phyloP scores from a whole-genome alignment of 2,329 filamentous ascomycete species.

The Dothiorella sarmentorum region DNA sequence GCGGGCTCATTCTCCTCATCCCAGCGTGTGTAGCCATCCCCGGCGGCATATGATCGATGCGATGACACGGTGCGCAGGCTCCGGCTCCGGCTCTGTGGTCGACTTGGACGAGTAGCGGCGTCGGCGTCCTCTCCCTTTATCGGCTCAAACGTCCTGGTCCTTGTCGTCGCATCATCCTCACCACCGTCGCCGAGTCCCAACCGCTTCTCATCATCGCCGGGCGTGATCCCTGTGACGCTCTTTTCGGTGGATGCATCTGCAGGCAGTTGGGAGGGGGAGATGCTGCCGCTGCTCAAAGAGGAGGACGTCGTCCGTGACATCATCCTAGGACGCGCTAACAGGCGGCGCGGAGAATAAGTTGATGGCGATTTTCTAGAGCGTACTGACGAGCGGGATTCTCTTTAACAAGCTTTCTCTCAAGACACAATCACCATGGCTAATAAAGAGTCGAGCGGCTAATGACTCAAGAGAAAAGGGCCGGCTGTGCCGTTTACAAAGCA shows the following conservation, averaged over 20 bases:
- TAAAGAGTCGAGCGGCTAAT: neutral
- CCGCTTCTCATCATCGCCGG: conserved; percentile 8
- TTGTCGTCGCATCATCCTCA: conserved; percentile 2
- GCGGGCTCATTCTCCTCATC: conserved; percentile 26
- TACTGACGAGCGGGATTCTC: neutral
- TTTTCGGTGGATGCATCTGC: conserved; percentile 4
- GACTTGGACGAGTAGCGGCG: neutral
- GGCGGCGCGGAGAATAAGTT: neutral
- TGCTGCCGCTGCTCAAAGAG: neutral
- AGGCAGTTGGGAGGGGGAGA: neutral
- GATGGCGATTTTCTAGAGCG: neutral
- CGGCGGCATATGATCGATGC: conserved; percentile 32
- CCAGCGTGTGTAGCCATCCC: conserved; percentile 38
- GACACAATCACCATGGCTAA: neutral
- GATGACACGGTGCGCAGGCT: conserved; percentile 15
- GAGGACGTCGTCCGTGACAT: conserved; percentile 1
- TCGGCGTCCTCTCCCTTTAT: conserved; percentile 11
- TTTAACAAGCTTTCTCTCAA: neutral
- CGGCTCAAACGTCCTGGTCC: conserved; percentile 15
- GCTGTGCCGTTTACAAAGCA: conserved; percentile 12
- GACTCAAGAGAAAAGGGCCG: neutral
- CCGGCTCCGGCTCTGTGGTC: conserved; percentile 9
- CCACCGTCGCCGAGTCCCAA: neutral
- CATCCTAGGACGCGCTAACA: neutral
- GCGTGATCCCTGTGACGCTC: neutral